phyloP scores from a whole-genome alignment of 78 protist species.

The Dictyostelium intermedium region DNA sequence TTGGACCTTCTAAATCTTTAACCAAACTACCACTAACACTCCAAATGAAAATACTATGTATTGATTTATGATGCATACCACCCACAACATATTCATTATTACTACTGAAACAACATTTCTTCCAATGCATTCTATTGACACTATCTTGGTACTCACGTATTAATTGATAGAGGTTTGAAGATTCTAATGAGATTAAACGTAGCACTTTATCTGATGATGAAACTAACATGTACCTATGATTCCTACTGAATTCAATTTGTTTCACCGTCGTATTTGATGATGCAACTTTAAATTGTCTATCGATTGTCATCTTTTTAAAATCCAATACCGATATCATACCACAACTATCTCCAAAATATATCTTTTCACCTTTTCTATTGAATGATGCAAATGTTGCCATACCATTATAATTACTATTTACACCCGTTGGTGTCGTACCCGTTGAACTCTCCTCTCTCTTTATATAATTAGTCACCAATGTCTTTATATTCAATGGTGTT shows the following conservation, averaged over 20 bases:
- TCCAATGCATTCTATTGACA: slow-evolving; percentile 84
- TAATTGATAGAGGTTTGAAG: neutral
- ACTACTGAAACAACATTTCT: slow-evolving; percentile 56
- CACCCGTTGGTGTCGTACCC: neutral
- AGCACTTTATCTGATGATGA: slow-evolving; percentile 51
- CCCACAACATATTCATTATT: slow-evolving; percentile 72
- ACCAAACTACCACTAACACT: slow-evolving; percentile 58
- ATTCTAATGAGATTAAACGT: slow-evolving; percentile 32
- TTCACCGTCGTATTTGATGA: slow-evolving; percentile 9
- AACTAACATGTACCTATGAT: slow-evolving; percentile 50
- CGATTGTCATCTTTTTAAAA: neutral
- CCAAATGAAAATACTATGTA: slow-evolving; percentile 77
- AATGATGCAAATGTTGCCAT: slow-evolving; percentile 9
- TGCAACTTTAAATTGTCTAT: slow-evolving; percentile 13
- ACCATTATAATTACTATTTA: neutral
- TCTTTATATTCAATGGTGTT: neutral
- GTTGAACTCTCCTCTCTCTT: neutral
- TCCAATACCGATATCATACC: slow-evolving; percentile 18
- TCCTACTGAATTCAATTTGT: slow-evolving; percentile 56
- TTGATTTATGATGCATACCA: slow-evolving; percentile 59
- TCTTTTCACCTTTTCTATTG: slow-evolving; percentile 41
- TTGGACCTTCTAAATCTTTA: slow-evolving; percentile 86
- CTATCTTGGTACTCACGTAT: slow-evolving; percentile 51
- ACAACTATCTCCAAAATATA: slow-evolving; percentile 35
- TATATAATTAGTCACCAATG: neutral